Base-by-base conservation (phyloP, 768 basidiomycete genomes). In the Fistulinella prunicolor region DNA sequence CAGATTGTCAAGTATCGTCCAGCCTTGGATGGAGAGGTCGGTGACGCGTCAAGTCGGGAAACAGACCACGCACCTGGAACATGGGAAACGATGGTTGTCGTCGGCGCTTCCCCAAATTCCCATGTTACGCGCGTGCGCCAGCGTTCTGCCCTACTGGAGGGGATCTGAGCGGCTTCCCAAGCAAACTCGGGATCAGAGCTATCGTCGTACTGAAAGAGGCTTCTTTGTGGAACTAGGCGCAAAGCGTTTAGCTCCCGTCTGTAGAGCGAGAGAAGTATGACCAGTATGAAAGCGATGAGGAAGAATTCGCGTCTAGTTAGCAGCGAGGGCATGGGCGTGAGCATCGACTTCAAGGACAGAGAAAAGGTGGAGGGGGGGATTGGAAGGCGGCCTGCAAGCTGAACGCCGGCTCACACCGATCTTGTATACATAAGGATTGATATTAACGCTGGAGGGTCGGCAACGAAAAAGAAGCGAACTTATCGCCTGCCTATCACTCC, bases 1-100 rank as follows among this genome's bases (percentile, higher is more conserved):
- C 9, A 95, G 74, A 47, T 77, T 80, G 69, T 94, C 89, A 51
- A 93, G 84, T 43, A 94, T 82, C 2, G 92, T 90, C 93, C 91
- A 96, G 26, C 93, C 92, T 93, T 28, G n/a, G n/a, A n/a, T n/a
- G n/a, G n/a, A n/a, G n/a, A n/a, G n/a, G n/a, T n/a, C n/a, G n/a
- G n/a, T 26, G 12, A 3, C n/a, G 34, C 6, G 16, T 7, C 32
- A 49, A 6, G 17, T 37, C 8, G 2, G 2, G 4, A 21, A 42
- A 32, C 14, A 4, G 6, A 9, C 4, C 5, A 32, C 38, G 64
- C 50, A 86, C 89, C 89, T 63, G 87, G 85, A 6, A 76, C 84
- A 68, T 94, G 91, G 7, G 83, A 77, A 3, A 92, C 67, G 3
- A 94, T 72, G 42, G 77, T 76, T 5, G 93, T 90, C 35, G 74